phyloP scores from a whole-genome alignment of 495 filamentous ascomycete genomes.

The Aspergillus taichungensis region DNA sequence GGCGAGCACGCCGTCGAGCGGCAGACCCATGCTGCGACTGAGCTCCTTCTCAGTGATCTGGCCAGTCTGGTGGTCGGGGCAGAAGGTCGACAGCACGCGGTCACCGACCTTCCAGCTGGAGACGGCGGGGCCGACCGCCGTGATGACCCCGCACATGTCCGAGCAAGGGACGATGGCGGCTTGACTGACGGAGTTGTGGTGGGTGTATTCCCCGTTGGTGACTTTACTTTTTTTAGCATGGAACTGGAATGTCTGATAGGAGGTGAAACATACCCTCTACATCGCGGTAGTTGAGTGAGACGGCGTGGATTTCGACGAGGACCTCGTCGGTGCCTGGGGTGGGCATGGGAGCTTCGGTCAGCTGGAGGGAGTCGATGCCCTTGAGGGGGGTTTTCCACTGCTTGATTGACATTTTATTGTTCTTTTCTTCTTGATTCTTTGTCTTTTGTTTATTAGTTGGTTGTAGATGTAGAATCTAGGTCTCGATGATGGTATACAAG shows the following conservation, averaged over 20 bases:
- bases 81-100: slow-evolving; percentile 67
- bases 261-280: slow-evolving; percentile 38
- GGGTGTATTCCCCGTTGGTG: slow-evolving; percentile 46
- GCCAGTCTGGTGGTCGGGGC: slow-evolving; percentile 62
- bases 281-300: slow-evolving; percentile 53
- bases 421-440: too few species aligned
- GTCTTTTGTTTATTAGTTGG: too few species aligned
- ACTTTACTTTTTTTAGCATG: slow-evolving; percentile 21
- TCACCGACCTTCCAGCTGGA: slow-evolving; percentile 57
- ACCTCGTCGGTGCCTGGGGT: slow-evolving; percentile 40
- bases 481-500: too few species aligned
- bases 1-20: slow-evolving; percentile 56
- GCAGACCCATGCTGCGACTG: slow-evolving; percentile 55
- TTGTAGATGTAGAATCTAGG: too few species aligned
- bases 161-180: slow-evolving; percentile 56
- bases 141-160: slow-evolving; percentile 66
- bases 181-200: slow-evolving; percentile 37
- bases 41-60: slow-evolving; percentile 38
- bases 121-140: slow-evolving; percentile 56
- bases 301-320: slow-evolving; percentile 45
- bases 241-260: background rate
- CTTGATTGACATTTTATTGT: slow-evolving; percentile 13
- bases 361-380: slow-evolving; percentile 41
- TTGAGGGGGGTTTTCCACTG: slow-evolving; percentile 43
- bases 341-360: slow-evolving; percentile 32